Percentiles rank a stretch among this genome's conserved stretches.
Conservation (phyloP, 768 basidiomycete genomes). For the Hygrophoropsis aurantiaca region DNA sequence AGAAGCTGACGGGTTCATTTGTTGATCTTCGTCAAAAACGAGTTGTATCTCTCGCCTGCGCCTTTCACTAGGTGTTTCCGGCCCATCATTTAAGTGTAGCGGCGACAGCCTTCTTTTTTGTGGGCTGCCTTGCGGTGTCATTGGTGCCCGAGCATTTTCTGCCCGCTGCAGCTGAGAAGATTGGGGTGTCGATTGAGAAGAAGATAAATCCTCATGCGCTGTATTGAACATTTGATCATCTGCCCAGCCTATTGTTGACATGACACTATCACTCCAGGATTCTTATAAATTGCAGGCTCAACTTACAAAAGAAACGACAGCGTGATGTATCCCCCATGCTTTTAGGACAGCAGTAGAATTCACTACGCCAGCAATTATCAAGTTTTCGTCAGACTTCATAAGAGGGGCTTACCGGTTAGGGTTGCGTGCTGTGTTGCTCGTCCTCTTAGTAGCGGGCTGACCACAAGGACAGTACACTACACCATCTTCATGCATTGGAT, state of each 20-base stretch:
- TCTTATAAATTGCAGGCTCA: no score
- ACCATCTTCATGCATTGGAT: conserved; percentile 17
- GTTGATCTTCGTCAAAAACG: no score
- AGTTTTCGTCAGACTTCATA: not conserved
- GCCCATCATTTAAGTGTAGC: not conserved
- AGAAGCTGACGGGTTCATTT: no score
- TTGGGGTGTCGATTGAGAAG: not conserved
- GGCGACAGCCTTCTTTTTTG: not conserved
- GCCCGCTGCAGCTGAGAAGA: conserved; percentile 1
- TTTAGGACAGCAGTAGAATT: conserved; percentile 39
- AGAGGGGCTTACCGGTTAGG: conserved; percentile 34
- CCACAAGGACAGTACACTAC: conserved; percentile 37
- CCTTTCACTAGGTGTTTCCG: conserved; percentile 10
- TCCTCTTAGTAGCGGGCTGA: conserved; percentile 16
- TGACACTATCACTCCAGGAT: conserved; percentile 5
- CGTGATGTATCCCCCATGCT: not conserved
- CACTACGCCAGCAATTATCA: conserved; percentile 15
- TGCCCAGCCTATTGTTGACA: conserved; percentile 27
- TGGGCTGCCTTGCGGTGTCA: not conserved
- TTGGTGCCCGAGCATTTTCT: not conserved
- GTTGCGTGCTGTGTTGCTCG: conserved; percentile 31
- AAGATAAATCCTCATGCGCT: not conserved
- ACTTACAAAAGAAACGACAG: conserved; percentile 39
- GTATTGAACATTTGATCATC: conserved; percentile 21
- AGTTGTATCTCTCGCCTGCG: no score